Conservation (phyloP, 805 yeast species). For the Yarrowia yakushimensis region DNA sequence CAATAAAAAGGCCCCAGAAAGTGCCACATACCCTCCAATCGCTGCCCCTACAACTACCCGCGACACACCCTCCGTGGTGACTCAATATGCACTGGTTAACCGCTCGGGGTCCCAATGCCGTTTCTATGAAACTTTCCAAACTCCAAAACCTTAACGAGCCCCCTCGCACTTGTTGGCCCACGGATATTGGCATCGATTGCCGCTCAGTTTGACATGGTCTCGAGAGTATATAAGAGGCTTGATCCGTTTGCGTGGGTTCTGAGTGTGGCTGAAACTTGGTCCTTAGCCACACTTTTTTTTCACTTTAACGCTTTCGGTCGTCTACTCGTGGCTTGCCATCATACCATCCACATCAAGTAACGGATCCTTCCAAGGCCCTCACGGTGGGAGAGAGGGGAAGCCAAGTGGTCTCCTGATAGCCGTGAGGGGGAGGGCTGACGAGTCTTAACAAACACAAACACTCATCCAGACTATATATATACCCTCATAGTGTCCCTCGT, state of each 20-base stretch:
- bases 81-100: background rate
- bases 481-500: too few relatives aligned
- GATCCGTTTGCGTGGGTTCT: too few relatives aligned
- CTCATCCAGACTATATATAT: too few relatives aligned
- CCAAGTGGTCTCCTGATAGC: background rate
- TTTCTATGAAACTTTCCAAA: background rate
- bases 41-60: too few relatives aligned
- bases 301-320: too few relatives aligned
- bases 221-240: too few relatives aligned
- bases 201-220: background rate
- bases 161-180: background rate
- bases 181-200: background rate
- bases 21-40: background rate
- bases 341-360: background rate
- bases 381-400: background rate
- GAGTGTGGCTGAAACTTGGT: too few relatives aligned
- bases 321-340: too few relatives aligned
- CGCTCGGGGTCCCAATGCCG: constrained; percentile 13
- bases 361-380: background rate
- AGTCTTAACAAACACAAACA: background rate
- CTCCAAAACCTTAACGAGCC: background rate
- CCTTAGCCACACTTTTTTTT: too few relatives aligned
- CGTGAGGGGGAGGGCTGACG: background rate
- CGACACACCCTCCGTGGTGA: background rate
- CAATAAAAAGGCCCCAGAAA: background rate